phyloP scores from a whole-genome alignment of 495 filamentous ascomycete species.

The Neurospora tetrasperma region DNA sequence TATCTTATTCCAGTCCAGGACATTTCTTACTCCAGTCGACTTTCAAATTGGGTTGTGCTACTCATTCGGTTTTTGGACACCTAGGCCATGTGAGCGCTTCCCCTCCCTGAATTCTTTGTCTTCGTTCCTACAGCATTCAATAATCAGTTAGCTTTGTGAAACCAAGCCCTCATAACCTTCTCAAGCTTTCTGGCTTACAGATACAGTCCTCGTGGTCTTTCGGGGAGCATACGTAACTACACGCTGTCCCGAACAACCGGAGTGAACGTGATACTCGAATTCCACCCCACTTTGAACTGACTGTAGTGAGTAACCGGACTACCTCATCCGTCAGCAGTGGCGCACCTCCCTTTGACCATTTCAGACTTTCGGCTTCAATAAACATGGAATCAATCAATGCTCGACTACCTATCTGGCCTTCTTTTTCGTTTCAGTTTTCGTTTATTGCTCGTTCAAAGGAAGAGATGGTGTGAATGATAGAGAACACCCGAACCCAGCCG shows the following conservation, averaged over 20 bases:
- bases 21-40: neutral
- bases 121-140: neutral
- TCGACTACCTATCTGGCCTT: neutral
- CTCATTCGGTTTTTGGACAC: neutral
- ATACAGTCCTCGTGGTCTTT: neutral
- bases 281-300: neutral
- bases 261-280: neutral
- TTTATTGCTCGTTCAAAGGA: neutral
- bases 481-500: neutral
- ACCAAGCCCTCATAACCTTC: neutral
- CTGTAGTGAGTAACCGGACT: neutral
- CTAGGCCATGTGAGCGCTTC: neutral
- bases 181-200: neutral
- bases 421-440: neutral
- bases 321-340: neutral
- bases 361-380: neutral
- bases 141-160: neutral
- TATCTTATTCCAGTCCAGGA: neutral
- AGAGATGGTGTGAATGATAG: neutral
- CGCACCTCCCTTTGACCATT: neutral
- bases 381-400: neutral
- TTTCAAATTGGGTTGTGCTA: neutral
- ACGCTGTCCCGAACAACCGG: neutral
- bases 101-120: neutral
- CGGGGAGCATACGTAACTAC: neutral